Evolutionary conservation across 2,329 filamentous ascomycete species (phyloP).

Genomic region (Exutisphaerella laricina): DNA sequence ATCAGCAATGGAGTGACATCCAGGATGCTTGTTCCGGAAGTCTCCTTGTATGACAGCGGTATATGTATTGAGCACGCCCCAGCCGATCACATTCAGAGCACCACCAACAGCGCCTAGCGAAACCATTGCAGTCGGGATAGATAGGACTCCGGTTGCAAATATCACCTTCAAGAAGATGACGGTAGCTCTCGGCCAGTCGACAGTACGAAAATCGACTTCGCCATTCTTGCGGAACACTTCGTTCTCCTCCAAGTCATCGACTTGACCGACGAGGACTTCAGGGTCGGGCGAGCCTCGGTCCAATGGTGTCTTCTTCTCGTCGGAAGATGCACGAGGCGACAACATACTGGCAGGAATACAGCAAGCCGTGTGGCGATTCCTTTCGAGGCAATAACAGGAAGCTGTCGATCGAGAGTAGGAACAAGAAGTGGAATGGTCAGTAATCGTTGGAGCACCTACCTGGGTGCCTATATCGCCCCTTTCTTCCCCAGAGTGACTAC

Average conservation of each 20-base stretch:
- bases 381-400: too few species aligned
- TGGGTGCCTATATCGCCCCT: too few species aligned
- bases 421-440: too few species aligned
- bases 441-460: too few species aligned
- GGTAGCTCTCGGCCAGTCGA: conserved; percentile 48
- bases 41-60: conserved; percentile 24
- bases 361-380: too few species aligned
- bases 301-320: conserved; percentile 3
- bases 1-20: conserved; percentile 51
- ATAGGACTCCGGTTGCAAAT: conserved; percentile 47
- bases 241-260: conserved; percentile 32
- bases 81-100: conserved; percentile 44
- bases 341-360: too few species aligned
- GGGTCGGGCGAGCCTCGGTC: conserved; percentile 10
- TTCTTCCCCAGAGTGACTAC: too few species aligned
- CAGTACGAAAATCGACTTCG: conserved; percentile 50
- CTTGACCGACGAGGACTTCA: conserved; percentile 22
- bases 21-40: conserved; percentile 48
- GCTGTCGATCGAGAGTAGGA: too few species aligned
- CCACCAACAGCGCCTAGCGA: conserved; percentile 46
- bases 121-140: conserved; percentile 47
- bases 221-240: conserved; percentile 49
- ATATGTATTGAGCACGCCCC: conserved; percentile 44
- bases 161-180: conserved; percentile 52
- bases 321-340: not conserved